A percentile compares a stretch with the other conserved stretches of the same genome.
phyloP scores from a whole-genome alignment of 805 yeast genomes.

The Pichia insulana region DNA sequence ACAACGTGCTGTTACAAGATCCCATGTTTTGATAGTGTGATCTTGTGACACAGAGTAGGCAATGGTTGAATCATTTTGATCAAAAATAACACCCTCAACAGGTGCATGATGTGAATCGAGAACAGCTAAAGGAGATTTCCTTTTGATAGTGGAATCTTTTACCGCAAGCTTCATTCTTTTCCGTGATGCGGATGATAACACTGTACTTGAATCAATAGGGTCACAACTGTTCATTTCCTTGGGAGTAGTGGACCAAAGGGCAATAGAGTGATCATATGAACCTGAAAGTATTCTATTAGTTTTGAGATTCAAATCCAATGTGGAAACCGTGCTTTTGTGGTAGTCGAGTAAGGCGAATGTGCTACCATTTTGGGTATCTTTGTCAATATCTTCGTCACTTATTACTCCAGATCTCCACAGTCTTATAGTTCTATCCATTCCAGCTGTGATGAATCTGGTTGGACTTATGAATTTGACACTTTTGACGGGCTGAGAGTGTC shows the following conservation, averaged over 20 bases:
- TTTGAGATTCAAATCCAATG: conserved; percentile 49
- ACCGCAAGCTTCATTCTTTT: conserved; percentile 81
- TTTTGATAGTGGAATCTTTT: conserved; percentile 64
- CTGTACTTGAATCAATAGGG: conserved; percentile 28
- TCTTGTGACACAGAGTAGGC: conserved; percentile 94
- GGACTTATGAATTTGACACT: conserved; percentile 72
- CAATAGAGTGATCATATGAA: conserved; percentile 70
- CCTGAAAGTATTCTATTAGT: conserved; percentile 70
- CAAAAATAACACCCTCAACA: conserved; percentile 78
- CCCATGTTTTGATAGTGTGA: conserved; percentile 95
- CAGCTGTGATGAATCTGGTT: conserved; percentile 71
- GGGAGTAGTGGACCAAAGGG: conserved; percentile 81
- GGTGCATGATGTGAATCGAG: conserved; percentile 80
- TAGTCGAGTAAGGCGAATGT: conserved; percentile 84
- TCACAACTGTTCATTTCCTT: conserved; percentile 70
- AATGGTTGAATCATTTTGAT: conserved; percentile 62
- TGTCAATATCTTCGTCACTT: conserved; percentile 37
- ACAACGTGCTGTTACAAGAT: conserved; percentile 74
- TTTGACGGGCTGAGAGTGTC: conserved; percentile 83
- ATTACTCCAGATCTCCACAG: conserved; percentile 66
- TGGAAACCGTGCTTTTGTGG: conserved; percentile 80
- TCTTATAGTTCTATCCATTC: conserved; percentile 82
- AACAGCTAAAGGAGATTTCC: conserved; percentile 73
- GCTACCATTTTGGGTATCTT: conserved; percentile 43
- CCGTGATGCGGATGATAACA: conserved; percentile 67